Base-by-base conservation (phyloP, 441 rosid genomes). In the Raphanus hybrid region DNA sequence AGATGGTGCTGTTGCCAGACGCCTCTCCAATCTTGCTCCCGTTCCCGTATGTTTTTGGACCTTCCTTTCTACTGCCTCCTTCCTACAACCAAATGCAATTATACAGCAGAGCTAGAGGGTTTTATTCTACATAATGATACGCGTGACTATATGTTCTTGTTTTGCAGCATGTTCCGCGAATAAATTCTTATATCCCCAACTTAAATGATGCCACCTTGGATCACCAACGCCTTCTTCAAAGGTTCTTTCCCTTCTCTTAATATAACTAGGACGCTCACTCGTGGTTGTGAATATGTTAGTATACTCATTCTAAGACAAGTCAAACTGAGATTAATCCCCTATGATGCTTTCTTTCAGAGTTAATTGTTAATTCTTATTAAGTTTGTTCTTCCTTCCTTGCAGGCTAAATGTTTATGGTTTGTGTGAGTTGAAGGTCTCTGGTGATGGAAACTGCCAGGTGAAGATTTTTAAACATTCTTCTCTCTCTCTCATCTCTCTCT, bases 361-460 rank as follows among this genome's bases (percentile, higher is more conserved):
- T 29, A 29, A 29, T 23, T 60, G 35, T 12, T 61, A 50, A 14
- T 67, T 67, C 64, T 23, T 52, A 35, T 23, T 52, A 35, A 8
- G 23, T 67, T 67, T 60, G 23, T 14, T 75, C 32, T 29, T 64
- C 68, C 78, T 82, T 45, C 68, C 78, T 82, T 45, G 14, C 85
- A 94, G 97, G 92, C 83, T 95, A 66, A 81, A 90, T 62, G 85
- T 84, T 75, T 92, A 95, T 84, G 91, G 98, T 76, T 82, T 92
- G 72, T 87, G 67, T 64, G 99, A 95, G 87, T 88, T 91, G 78
- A 92, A 90, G 81, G 97, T 95, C 76, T 90, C 96, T 15, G 98
- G 99, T 57, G 99, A 95, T 80, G 99, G 99, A 73, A 95, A 95
- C 79, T 95, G 99, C 78, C 99, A 95, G 98, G 99, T 92, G 84